These are phyloP conservation scores for Cutaneotrichosporon sp. DNA, from an alignment of 1,284 basidiomycete species.

Conservation along the genomic window DNA sequence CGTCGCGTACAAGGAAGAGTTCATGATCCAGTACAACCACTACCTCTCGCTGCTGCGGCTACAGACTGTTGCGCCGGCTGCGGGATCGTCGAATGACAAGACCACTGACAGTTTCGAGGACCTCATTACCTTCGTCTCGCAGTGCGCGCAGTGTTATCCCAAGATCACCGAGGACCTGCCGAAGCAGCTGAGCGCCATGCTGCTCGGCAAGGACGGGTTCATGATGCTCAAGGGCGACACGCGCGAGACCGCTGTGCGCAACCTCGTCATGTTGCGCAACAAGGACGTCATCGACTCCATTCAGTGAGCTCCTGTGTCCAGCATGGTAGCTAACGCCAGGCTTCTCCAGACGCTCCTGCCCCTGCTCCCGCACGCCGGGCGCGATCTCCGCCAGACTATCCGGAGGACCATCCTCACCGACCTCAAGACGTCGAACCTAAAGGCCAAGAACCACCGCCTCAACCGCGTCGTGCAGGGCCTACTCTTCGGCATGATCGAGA, in stretches of 20 bases:
- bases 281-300: slow-evolving; percentile 89
- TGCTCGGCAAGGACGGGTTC: slow-evolving; percentile 57
- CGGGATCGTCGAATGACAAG: slow-evolving; percentile 56
- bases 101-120: slow-evolving; percentile 78
- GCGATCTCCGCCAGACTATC: slow-evolving; percentile 79
- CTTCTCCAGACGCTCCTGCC: slow-evolving; percentile 90
- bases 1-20: slow-evolving; percentile 88
- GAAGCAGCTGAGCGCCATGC: slow-evolving; percentile 68
- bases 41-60: slow-evolving; percentile 85
- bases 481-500: slow-evolving; percentile 93
- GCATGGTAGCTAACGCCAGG: slow-evolving; percentile 54
- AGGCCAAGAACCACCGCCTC: slow-evolving; percentile 89
- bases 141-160: slow-evolving; percentile 88
- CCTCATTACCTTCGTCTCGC: slow-evolving; percentile 68
- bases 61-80: slow-evolving; percentile 42
- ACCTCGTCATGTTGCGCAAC: slow-evolving; percentile 87
- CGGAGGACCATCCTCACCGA: slow-evolving; percentile 96
- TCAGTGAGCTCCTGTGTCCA: slow-evolving; percentile 61
- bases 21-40: slow-evolving; percentile 97
- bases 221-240: slow-evolving; percentile 56
- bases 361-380: slow-evolving; percentile 84
- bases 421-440: slow-evolving; percentile 85
- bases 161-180: slow-evolving; percentile 80
- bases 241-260: slow-evolving; percentile 78
- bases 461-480: slow-evolving; percentile 96